Percentiles rank a stretch among this genome's conserved stretches.
These are phyloP conservation scores for Pholiota conissans DNA, from an alignment of 768 basidiomycete genomes.

Conservation along the genomic window DNA sequence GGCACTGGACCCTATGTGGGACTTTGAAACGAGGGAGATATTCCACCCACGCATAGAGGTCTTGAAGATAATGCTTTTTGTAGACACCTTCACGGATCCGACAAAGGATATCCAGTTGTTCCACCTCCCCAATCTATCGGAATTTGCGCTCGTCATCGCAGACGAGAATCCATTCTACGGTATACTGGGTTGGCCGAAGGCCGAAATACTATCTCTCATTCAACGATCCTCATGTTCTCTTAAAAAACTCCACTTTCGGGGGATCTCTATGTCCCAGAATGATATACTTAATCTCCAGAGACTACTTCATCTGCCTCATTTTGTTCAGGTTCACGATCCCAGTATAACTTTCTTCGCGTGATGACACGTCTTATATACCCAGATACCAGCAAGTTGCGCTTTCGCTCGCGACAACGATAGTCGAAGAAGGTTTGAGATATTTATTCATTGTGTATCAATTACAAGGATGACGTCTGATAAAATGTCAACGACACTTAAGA, in stretches of 20 bases:
- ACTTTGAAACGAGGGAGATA: conserved; percentile 9
- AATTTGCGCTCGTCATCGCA: conserved; percentile 21
- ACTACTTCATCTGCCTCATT: conserved; percentile 9
- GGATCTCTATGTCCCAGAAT: conserved; percentile 10
- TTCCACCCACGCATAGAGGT: conserved; percentile 12
- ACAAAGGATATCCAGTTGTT: conserved; percentile 17
- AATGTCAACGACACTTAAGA: too few relatives aligned
- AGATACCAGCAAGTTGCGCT: too few relatives aligned
- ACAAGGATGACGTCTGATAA: too few relatives aligned
- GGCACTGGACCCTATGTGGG: conserved; percentile 8
- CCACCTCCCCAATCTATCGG: conserved; percentile 19
- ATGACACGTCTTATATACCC: not conserved
- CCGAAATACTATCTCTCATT: conserved; percentile 16
- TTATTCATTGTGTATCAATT: too few relatives aligned
- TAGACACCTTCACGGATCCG: conserved; percentile 17
- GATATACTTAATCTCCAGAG: conserved; percentile 9
- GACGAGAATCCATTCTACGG: conserved; percentile 22
- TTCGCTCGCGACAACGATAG: too few relatives aligned
- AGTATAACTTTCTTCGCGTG: not conserved
- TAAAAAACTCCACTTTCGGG: conserved; percentile 13
- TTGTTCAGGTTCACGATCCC: not conserved
- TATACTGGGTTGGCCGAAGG: conserved; percentile 20
- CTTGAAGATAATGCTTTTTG: conserved; percentile 22
- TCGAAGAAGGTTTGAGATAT: too few relatives aligned
- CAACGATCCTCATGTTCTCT: conserved; percentile 20